Conservation (phyloP, 257 asterid genomes). For the Eustoma russellianum region DNA sequence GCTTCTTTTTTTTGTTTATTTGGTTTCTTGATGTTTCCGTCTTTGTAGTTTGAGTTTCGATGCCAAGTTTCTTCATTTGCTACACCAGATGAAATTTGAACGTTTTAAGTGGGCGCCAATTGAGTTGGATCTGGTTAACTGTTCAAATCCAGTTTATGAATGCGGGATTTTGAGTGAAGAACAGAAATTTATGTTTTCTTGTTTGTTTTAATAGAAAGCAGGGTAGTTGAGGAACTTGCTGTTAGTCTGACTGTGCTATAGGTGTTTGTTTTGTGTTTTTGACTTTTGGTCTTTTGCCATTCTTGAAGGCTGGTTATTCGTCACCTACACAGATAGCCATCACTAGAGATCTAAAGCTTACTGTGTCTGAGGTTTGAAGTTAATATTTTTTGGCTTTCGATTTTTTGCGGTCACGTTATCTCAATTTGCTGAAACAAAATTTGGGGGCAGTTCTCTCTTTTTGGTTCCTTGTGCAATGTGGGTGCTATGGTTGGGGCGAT, state of each 20-base stretch:
- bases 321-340: conserved; percentile 80
- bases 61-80: background rate
- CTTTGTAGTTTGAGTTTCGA: background rate
- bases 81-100: background rate
- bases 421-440: background rate
- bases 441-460: conserved; percentile 59
- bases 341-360: conserved; percentile 51
- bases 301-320: conserved; percentile 71
- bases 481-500: conserved; percentile 99
- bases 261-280: conserved; percentile 2
- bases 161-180: no score
- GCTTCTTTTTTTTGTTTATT: background rate
- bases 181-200: background rate
- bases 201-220: background rate
- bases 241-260: background rate
- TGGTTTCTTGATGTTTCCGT: background rate
- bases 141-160: background rate
- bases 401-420: background rate
- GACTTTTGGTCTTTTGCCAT: conserved; percentile 18
- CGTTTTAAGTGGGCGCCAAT: background rate
- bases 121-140: background rate
- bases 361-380: conserved; percentile 67
- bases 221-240: background rate
- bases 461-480: conserved; percentile 86
- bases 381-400: conserved; percentile 5